phyloP scores from a whole-genome alignment of 768 basidiomycete species.

The Leccinellum rugosiceps region DNA sequence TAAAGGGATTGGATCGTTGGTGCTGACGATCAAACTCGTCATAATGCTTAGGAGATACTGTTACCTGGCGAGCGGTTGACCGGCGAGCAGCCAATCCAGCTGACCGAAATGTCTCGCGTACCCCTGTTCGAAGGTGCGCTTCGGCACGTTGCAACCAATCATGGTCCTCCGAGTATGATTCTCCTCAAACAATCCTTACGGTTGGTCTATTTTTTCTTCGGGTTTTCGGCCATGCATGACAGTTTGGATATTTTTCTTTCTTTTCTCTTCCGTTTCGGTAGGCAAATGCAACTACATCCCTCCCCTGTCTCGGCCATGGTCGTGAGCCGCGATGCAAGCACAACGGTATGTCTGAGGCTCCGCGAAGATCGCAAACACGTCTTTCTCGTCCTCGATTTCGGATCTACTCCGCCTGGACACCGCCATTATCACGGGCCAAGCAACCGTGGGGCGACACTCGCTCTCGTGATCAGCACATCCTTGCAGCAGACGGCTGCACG shows the following conservation, averaged over 20 bases:
- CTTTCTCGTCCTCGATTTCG: slow-evolving; percentile 63
- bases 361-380: slow-evolving; percentile 29
- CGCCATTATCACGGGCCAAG: slow-evolving; percentile 18
- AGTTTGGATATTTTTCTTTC: not conserved
- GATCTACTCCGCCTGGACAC: slow-evolving; percentile 36
- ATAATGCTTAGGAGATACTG: slow-evolving; percentile 42
- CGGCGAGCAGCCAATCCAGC: slow-evolving; percentile 41
- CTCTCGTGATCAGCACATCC: slow-evolving; percentile 50
- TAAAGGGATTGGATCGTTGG: not conserved
- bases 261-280: slow-evolving; percentile 6
- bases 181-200: slow-evolving; percentile 32
- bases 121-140: slow-evolving; percentile 48
- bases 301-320: slow-evolving; percentile 36
- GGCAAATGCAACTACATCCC: slow-evolving; percentile 21
- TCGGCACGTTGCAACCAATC: slow-evolving; percentile 19
- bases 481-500: slow-evolving; percentile 42
- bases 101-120: slow-evolving; percentile 45
- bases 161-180: slow-evolving; percentile 35
- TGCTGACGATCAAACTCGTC: not conserved
- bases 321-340: slow-evolving; percentile 62
- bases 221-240: not conserved
- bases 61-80: slow-evolving; percentile 52
- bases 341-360: slow-evolving; percentile 48
- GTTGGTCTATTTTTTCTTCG: slow-evolving; percentile 11
- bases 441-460: slow-evolving; percentile 28